phyloP scores from a whole-genome alignment of 306 rosid genomes.

The Medicago ruthenica region DNA sequence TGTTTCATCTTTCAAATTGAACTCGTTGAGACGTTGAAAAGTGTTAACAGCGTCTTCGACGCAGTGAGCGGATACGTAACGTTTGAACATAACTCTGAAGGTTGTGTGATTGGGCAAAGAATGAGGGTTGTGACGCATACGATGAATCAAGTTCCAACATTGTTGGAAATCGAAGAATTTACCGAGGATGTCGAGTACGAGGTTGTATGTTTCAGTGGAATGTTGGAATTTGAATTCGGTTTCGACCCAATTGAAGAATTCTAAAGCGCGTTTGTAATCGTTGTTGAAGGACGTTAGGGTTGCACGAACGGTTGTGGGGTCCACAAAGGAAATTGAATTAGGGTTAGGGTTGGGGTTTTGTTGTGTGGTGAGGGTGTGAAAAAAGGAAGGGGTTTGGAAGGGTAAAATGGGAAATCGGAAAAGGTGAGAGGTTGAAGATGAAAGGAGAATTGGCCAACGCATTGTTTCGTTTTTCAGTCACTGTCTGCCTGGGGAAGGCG shows the following conservation, averaged over 20 bases:
- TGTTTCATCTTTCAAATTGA: slow-evolving; percentile 70
- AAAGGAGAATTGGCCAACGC: not conserved
- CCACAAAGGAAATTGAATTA: not conserved
- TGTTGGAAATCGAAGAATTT: slow-evolving; percentile 80
- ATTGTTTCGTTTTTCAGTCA: not conserved
- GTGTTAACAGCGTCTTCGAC: slow-evolving; percentile 67
- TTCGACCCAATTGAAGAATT: slow-evolving; percentile 80
- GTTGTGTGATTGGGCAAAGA: slow-evolving; percentile 75
- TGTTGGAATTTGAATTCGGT: slow-evolving; percentile 51
- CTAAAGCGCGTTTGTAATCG: slow-evolving; percentile 83
- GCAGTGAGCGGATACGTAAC: slow-evolving; percentile 71
- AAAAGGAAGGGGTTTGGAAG: not conserved
- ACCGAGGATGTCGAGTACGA: slow-evolving; percentile 74
- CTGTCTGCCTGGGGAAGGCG: too few species aligned
- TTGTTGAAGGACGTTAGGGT: slow-evolving; percentile 72
- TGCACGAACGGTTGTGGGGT: slow-evolving; percentile 54
- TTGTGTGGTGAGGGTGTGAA: not conserved
- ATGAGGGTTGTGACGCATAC: slow-evolving; percentile 57
- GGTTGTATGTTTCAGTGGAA: slow-evolving; percentile 73
- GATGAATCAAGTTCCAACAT: slow-evolving; percentile 67
- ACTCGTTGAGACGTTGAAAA: slow-evolving; percentile 60
- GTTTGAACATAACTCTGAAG: slow-evolving; percentile 79
- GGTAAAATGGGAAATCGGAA: not conserved
- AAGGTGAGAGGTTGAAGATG: not conserved
- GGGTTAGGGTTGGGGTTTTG: not conserved